phyloP scores from a whole-genome alignment of 768 basidiomycete species.

The Leccinum ochraceum region DNA sequence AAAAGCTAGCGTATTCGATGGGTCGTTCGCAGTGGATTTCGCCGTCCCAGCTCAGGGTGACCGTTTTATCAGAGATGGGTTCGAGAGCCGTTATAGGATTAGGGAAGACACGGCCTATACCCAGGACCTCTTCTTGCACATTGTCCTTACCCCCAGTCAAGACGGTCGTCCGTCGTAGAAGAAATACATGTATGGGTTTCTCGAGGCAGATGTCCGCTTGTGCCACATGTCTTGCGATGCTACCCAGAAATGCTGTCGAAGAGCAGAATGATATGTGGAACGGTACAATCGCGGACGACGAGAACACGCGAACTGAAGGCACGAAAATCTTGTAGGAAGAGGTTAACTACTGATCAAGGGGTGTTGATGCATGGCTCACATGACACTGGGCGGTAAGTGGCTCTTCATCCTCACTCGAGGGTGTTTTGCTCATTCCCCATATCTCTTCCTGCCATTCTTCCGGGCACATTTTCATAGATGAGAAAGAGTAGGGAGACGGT shows the following conservation, averaged over 20 bases:
- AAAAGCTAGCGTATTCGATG: slow-evolving; percentile 50
- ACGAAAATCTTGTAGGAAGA: slow-evolving; percentile 52
- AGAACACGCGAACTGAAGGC: slow-evolving; percentile 60
- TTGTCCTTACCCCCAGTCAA: slow-evolving; percentile 26
- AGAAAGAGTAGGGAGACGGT: slow-evolving; percentile 26
- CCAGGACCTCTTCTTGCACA: slow-evolving; percentile 38
- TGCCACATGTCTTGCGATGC: slow-evolving; percentile 8
- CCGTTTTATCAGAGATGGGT: slow-evolving; percentile 28
- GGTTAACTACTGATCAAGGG: neutral
- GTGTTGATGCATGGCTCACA: slow-evolving; percentile 19
- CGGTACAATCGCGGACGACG: slow-evolving; percentile 56
- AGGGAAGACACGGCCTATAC: slow-evolving; percentile 45
- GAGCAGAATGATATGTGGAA: slow-evolving; percentile 66
- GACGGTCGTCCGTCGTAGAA: slow-evolving; percentile 55
- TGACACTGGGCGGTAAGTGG: slow-evolving; percentile 30
- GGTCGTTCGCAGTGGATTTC: slow-evolving; percentile 44
- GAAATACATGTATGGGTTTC: slow-evolving; percentile 47
- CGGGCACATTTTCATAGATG: slow-evolving; percentile 28
- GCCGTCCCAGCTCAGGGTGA: slow-evolving; percentile 63
- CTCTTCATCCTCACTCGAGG: slow-evolving; percentile 7
- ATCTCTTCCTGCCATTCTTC: slow-evolving; percentile 37
- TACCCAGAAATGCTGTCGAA: slow-evolving; percentile 39
- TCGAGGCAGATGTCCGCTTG: slow-evolving; percentile 14
- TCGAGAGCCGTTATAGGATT: slow-evolving; percentile 41
- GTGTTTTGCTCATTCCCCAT: slow-evolving; percentile 27